A percentile compares a stretch with the other conserved stretches of the same genome.
Conservation (phyloP, 2,329 filamentous ascomycete species). For the Aspergillus puulaauensis region DNA sequence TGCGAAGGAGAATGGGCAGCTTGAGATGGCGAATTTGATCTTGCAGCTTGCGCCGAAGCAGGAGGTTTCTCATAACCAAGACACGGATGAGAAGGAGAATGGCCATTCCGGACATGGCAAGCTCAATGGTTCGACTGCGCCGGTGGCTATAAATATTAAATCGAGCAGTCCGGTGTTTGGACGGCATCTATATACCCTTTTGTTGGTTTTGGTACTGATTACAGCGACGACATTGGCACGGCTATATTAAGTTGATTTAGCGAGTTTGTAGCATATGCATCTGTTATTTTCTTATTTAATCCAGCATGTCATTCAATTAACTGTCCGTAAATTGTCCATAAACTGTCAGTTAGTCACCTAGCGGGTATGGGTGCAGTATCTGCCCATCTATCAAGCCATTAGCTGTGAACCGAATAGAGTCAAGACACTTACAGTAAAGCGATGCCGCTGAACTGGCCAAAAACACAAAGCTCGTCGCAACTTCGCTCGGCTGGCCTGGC, state of each 20-base stretch:
- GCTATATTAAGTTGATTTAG: neutral
- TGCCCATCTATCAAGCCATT: conserved; percentile 29
- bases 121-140: neutral
- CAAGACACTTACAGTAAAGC: conserved; percentile 33
- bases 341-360: conserved; percentile 27
- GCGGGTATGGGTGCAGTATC: conserved; percentile 34
- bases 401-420: neutral
- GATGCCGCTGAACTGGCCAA: conserved; percentile 35
- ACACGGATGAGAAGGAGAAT: neutral
- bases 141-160: neutral
- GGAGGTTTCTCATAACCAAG: neutral
- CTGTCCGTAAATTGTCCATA: too few species aligned
- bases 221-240: neutral
- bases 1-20: neutral
- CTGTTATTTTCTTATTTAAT: neutral
- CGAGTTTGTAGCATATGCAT: too few species aligned
- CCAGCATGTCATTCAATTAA: neutral
- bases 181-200: conserved; percentile 1
- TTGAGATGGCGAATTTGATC: conserved; percentile 6
- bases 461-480: conserved; percentile 42
- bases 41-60: conserved; percentile 1
- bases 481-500: conserved; percentile 40
- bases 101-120: neutral
- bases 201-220: neutral
- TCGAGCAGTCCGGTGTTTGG: neutral